phyloP scores from a whole-genome alignment of 441 rosid species.

The Corymbia citriodora region DNA sequence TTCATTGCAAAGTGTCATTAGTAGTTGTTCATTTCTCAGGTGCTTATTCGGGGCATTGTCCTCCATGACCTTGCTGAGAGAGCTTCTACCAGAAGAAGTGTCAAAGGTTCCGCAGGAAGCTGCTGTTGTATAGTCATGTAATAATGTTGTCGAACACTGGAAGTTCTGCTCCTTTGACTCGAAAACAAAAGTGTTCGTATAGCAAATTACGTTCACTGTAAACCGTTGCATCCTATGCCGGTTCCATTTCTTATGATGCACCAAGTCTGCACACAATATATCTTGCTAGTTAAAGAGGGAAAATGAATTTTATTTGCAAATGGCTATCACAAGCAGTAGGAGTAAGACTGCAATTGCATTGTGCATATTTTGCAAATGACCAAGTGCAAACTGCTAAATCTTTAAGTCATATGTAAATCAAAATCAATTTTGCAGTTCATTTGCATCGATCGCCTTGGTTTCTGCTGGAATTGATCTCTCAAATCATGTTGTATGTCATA shows the following conservation, averaged over 20 bases:
- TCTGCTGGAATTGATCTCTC: too few species aligned
- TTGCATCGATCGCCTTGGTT: too few species aligned
- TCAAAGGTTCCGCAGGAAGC: background rate
- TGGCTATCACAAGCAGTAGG: background rate
- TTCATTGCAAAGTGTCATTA: background rate
- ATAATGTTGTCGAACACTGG: background rate
- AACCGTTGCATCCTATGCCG: too few species aligned
- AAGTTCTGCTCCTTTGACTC: background rate
- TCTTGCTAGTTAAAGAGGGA: background rate
- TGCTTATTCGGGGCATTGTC: constrained; percentile 44
- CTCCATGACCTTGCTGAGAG: constrained; percentile 45
- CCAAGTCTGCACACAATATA: background rate
- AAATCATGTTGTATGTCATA: too few species aligned
- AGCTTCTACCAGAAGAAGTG: constrained; percentile 5
- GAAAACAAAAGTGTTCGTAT: background rate
- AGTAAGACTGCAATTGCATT: too few species aligned
- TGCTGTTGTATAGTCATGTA: background rate
- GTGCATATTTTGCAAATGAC: background rate
- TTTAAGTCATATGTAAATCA: too few species aligned
- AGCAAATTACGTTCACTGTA: too few species aligned
- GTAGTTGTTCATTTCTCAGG: constrained; percentile 6
- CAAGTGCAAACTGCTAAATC: too few species aligned
- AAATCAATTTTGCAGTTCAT: too few species aligned
- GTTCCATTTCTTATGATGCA: too few species aligned
- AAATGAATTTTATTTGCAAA: background rate